Conservation (phyloP, 2,329 filamentous ascomycete genomes). For the Alternaria arborescens region DNA sequence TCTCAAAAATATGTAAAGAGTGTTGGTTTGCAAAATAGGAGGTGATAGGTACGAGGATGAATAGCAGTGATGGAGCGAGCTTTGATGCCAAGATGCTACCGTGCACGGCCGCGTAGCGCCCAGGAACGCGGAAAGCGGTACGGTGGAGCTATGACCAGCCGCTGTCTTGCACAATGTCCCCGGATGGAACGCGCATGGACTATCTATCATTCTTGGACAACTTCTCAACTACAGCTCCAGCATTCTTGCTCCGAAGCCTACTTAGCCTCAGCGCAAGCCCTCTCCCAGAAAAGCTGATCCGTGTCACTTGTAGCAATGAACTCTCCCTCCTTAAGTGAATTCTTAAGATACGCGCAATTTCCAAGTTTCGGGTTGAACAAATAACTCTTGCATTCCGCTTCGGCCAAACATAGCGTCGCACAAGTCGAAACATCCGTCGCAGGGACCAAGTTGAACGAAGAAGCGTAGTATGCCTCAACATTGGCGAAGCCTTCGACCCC, state of each 20-base stretch:
- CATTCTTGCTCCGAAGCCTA: slow-evolving; percentile 1
- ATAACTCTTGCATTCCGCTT: slow-evolving; percentile 22
- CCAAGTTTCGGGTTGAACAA: slow-evolving; percentile 17
- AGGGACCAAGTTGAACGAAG: slow-evolving; percentile 24
- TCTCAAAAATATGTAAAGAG: background rate
- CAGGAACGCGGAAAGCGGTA: background rate
- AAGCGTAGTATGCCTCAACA: slow-evolving; percentile 24
- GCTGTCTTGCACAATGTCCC: background rate
- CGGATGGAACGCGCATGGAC: slow-evolving; percentile 1
- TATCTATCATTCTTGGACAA: background rate
- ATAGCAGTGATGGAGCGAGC: background rate
- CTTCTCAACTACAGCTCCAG: slow-evolving; percentile 1
- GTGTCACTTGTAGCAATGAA: slow-evolving; percentile 6
- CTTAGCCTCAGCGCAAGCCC: background rate
- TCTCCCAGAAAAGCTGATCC: slow-evolving; percentile 9
- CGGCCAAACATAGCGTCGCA: slow-evolving; percentile 19
- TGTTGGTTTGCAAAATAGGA: background rate
- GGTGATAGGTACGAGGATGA: slow-evolving; percentile 4
- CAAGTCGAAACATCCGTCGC: slow-evolving; percentile 20
- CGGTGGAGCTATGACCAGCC: background rate
- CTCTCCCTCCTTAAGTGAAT: slow-evolving; percentile 6
- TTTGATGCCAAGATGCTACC: slow-evolving; percentile 5
- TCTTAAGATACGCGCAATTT: slow-evolving; percentile 5
- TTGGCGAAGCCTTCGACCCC: slow-evolving; percentile 24
- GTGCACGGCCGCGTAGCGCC: background rate